Base-by-base conservation (phyloP, 257 asterid species). In the Solanum sitiens region DNA sequence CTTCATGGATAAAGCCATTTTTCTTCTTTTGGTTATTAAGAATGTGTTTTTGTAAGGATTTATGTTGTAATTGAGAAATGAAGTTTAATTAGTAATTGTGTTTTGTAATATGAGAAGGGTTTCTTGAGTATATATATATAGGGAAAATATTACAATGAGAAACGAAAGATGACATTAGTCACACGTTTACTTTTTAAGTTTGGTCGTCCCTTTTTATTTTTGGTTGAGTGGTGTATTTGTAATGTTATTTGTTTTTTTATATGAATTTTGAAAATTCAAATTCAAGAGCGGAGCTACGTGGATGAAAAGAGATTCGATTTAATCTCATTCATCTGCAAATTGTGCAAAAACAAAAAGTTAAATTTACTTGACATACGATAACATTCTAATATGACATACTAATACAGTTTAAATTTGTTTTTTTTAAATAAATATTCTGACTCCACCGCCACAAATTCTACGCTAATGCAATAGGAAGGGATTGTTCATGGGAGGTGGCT, bases 1-100 rank as follows among this genome's bases (percentile, higher is more conserved):
- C 33, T 87, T 91, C 87, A 89, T 86, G 86, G 90, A 50, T 25
- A 90, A 90, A 83, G 74, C 92, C 96, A 92, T 94, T 84, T 35
- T 87, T 88, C 56, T 37, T 79, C 87, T 75, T 14, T 85, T 42
- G 61, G 39, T 71, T 33, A 39, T 33, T 32, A 8, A 85, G 25
- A 79, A 8, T 20, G 23, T 42, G 86, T 12, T 61, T 71, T 53
- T 39, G 42, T 61, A 39, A 82, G 44, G 44, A 2, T 32, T 82
- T 30, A 39, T 82, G 70, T 80, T 27, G 44, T 72, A 33, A 33
- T 80, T 80, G 85, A 80, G 68, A 80, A 80, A 27, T 45, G 44
- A 30, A 45, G 27, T 30, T 27, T 27, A 1, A 16, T 14, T 15
- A 2, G 16, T 25, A 47, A 30, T 47, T 80, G 85, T 30, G 68